phyloP scores from a whole-genome alignment of 768 basidiomycete species.

The Phylloporus sp. region DNA sequence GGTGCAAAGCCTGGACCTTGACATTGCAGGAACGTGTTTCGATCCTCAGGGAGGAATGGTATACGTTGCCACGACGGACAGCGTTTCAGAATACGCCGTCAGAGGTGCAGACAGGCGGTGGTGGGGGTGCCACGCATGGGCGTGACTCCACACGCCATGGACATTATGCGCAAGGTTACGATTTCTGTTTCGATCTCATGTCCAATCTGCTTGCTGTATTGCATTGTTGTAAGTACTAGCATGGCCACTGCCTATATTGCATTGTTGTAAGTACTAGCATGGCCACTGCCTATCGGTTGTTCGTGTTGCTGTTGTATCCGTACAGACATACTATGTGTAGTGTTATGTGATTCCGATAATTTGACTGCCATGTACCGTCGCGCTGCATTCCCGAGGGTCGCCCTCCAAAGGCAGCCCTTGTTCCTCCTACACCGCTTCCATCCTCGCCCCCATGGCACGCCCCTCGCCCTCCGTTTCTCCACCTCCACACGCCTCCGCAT shows the following conservation, averaged over 20 bases:
- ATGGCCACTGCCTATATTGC: no score
- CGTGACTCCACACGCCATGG: slow-evolving; percentile 25
- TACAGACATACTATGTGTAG: background rate
- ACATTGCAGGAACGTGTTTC: slow-evolving; percentile 69
- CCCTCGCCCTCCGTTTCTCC: slow-evolving; percentile 9
- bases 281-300: background rate
- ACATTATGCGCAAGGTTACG: no score
- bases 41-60: slow-evolving; percentile 63
- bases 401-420: slow-evolving; percentile 6
- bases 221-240: slow-evolving; percentile 21
- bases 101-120: slow-evolving; percentile 67
- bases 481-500: slow-evolving; percentile 14
- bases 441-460: background rate
- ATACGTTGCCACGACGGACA: slow-evolving; percentile 61
- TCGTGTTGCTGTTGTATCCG: slow-evolving; percentile 3
- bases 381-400: slow-evolving; percentile 11
- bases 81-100: slow-evolving; percentile 75
- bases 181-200: slow-evolving; percentile 9
- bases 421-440: slow-evolving; percentile 4
- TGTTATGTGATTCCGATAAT: background rate
- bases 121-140: slow-evolving; percentile 54
- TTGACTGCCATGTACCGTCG: slow-evolving; percentile 22
- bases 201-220: slow-evolving; percentile 7
- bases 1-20: slow-evolving; percentile 30
- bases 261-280: slow-evolving; percentile 14